A percentile compares a stretch with the other conserved stretches of the same genome.
These are phyloP conservation scores for Pseudomassariella vexata DNA, from an alignment of 2,329 filamentous ascomycete species.

Conservation along the genomic window DNA sequence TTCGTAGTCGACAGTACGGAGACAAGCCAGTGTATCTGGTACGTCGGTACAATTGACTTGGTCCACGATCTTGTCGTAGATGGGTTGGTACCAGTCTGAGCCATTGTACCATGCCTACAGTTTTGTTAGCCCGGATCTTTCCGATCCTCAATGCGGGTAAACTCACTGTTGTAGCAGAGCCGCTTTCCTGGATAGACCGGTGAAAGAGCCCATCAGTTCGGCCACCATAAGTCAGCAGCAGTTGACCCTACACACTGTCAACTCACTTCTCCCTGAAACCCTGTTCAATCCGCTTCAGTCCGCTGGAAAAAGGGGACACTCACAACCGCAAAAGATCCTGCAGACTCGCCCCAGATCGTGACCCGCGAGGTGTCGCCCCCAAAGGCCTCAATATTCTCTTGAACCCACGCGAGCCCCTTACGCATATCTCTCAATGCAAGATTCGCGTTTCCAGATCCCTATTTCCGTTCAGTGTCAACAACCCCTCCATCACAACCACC, in stretches of 20 bases:
- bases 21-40: conserved; percentile 39
- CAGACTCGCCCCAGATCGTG: conserved; percentile 22
- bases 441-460: conserved; percentile 22
- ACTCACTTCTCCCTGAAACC: not conserved
- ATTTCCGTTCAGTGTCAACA: not conserved
- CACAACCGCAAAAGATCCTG: conserved; percentile 25
- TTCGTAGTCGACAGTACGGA: conserved; percentile 41
- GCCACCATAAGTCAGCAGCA: conserved; percentile 19
- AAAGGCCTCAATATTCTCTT: conserved; percentile 22
- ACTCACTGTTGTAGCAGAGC: conserved; percentile 21
- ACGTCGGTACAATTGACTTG: conserved; percentile 41
- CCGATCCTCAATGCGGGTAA: not conserved
- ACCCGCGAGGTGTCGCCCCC: conserved; percentile 20
- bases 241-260: conserved; percentile 17
- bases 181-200: conserved; percentile 21
- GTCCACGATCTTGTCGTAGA: conserved; percentile 38
- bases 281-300: not conserved
- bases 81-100: conserved; percentile 35
- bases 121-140: not conserved
- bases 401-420: conserved; percentile 19
- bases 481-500: no score
- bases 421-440: conserved; percentile 21
- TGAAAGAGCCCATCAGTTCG: conserved; percentile 20
- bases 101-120: conserved; percentile 24
- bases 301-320: not conserved